phyloP scores from a whole-genome alignment of 2,329 filamentous ascomycete genomes.

The Cladosporium sphaerospermum region DNA sequence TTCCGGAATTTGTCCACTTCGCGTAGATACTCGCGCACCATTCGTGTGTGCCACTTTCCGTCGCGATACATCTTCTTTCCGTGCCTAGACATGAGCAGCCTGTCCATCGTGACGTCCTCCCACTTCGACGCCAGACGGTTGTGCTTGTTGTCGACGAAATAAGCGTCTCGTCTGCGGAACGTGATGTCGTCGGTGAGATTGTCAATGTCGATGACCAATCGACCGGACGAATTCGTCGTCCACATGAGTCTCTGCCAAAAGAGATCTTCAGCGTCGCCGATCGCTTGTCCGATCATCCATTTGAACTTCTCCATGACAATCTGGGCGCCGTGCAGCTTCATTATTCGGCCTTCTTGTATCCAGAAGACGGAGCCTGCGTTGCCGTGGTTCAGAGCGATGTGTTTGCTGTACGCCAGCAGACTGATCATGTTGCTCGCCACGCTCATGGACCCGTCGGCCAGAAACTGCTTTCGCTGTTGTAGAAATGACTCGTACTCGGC shows the following conservation, averaged over 20 bases:
- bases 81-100: not conserved
- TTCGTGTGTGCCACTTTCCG: not conserved
- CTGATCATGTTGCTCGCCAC: not conserved
- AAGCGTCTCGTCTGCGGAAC: not conserved
- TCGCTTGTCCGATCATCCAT: not conserved
- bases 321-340: not conserved
- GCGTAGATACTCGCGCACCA: constrained; percentile 12
- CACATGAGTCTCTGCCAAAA: not conserved
- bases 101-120: not conserved
- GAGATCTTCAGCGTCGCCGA: not conserved
- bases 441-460: not conserved
- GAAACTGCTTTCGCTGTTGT: not conserved
- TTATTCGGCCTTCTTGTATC: not conserved
- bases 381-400: not conserved
- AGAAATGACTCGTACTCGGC: not conserved
- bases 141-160: not conserved
- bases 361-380: not conserved
- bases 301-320: not conserved
- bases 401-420: not conserved
- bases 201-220: not conserved
- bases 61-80: not conserved
- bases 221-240: not conserved
- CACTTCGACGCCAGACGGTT: not conserved
- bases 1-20: constrained; percentile 14
- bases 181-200: not conserved